Evolutionary conservation across 2,329 filamentous ascomycete species (phyloP), one percentile per base, ranked within the genome.

Genomic region (Graphilbum fragrans): DNA sequence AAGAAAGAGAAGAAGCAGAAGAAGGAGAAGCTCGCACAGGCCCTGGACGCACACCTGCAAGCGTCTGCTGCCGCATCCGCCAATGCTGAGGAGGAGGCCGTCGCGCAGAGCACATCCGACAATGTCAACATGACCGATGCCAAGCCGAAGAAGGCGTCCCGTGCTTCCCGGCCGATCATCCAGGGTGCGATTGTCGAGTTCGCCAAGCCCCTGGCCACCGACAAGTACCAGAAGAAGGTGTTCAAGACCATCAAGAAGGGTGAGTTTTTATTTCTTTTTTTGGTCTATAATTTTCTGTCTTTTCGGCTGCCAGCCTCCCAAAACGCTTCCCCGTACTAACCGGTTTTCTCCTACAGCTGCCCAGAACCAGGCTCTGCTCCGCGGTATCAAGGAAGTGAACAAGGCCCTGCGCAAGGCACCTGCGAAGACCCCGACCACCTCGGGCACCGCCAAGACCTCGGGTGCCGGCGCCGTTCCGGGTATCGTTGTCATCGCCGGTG

Each of bases 351-450:
- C n/a, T n/a, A 44, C 63, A 96, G 92, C 90, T 53, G 88, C 92
- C 55, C 94, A 94, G 67, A 79, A 86, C 67, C 93, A 93, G 68
- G 84, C 86, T 45, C 83, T 98, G 58, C 94, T 94, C 70, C 88
- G 92, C 58, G 92, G 92, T 58, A 92, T 98, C 51, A 98, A 98
- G 67, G 92, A 98, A 69, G 90, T 94, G 58, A 88, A 96, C 68
- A 98, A 98, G 70, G 83, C 88, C 27, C 84, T 98, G 54, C 87
- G 92, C 69, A 96, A 96, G 70, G 90, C 86, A 14, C 73, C 84
- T 44, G 63, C 77, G 52, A 74, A 79, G 43, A 74, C 77, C n/a
- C 73, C 77, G 46, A 72, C 76, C 50, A 68, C 75, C 57, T 5
- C n/a, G 22, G 22, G 35, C 21, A 25, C 21, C 5, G n/a, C 37